Conservation (phyloP, 1,139 yeast genomes). For the Nadsonia starkeyi-henricii region DNA sequence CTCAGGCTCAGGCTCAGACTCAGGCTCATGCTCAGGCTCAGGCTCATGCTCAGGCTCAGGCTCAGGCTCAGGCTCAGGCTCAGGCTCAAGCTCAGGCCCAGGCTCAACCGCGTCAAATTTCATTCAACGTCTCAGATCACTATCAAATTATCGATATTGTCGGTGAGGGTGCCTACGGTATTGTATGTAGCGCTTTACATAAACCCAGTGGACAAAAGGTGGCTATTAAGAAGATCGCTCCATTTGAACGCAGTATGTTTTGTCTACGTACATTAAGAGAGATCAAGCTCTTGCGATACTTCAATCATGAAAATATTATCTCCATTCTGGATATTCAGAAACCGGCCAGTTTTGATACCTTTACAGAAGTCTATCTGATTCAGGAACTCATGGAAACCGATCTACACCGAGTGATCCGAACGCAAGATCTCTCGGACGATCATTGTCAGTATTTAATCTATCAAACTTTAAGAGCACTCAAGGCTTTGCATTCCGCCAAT, state of each 20-base stretch:
- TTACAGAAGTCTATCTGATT: constrained; percentile 78
- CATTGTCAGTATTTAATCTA: constrained; percentile 88
- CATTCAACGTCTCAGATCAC: constrained; percentile 79
- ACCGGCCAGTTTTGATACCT: constrained; percentile 61
- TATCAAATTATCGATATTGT: constrained; percentile 74
- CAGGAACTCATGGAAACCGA: constrained; percentile 97
- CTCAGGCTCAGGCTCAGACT: constrained; percentile 1
- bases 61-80: constrained; percentile 2
- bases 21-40: constrained; percentile 2
- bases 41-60: constrained; percentile 1
- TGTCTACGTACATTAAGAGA: constrained; percentile 85
- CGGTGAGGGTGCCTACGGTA: constrained; percentile 98
- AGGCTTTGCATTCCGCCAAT: constrained; percentile 80
- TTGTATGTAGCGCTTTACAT: constrained; percentile 87
- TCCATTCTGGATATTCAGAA: constrained; percentile 82
- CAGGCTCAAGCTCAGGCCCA: constrained; percentile 1
- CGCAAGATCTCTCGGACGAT: constrained; percentile 77
- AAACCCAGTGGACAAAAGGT: constrained; percentile 80
- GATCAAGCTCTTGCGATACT: constrained; percentile 73
- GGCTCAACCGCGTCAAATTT: constrained; percentile 32
- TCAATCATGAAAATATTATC: constrained; percentile 83
- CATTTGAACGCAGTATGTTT: constrained; percentile 84
- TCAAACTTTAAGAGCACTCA: constrained; percentile 80
- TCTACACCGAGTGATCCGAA: constrained; percentile 74
- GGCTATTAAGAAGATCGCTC: constrained; percentile 89